Evolutionary conservation across 495 filamentous ascomycete genomes (phyloP).

Genomic region (Lichina pygmaea): DNA sequence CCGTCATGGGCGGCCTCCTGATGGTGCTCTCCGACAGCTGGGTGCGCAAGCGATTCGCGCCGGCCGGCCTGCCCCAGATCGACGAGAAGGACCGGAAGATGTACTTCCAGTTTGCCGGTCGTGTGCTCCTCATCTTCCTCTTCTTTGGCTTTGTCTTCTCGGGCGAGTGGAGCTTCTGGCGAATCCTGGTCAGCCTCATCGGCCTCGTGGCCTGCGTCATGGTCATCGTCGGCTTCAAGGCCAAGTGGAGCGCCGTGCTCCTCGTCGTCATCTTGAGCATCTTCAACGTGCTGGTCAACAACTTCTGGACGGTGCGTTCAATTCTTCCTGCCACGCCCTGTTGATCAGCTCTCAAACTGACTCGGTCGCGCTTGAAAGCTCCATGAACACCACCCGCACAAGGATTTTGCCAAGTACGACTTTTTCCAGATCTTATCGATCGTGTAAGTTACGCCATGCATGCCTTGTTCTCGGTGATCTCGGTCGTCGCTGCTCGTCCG

Average conservation of each 20-base stretch:
- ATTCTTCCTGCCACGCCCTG: neutral
- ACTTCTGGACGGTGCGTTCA: constrained; percentile 91
- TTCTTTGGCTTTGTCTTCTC: constrained; percentile 92
- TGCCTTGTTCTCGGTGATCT: neutral
- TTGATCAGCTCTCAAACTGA: neutral
- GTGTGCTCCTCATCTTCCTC: constrained; percentile 89
- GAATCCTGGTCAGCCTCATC: constrained; percentile 54
- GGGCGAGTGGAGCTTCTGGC: constrained; percentile 70
- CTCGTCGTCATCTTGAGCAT: constrained; percentile 83
- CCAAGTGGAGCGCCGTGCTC: constrained; percentile 88
- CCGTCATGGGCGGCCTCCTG: constrained; percentile 82
- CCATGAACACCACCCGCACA: constrained; percentile 92
- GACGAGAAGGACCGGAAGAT: constrained; percentile 99
- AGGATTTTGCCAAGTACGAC: constrained; percentile 99
- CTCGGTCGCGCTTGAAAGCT: constrained; percentile 26
- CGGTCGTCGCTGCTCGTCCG: neutral
- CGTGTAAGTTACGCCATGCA: constrained; percentile 30
- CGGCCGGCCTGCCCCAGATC: constrained; percentile 73
- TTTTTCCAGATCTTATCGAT: constrained; percentile 99
- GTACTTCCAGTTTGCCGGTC: constrained; percentile 95
- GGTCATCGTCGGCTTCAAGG: constrained; percentile 98
- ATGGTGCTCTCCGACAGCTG: constrained; percentile 97
- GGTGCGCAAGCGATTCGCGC: constrained; percentile 92
- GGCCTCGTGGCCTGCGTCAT: constrained; percentile 86
- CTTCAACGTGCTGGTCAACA: constrained; percentile 94